These are phyloP conservation scores for Hypoxylon lienhwacheense DNA, from an alignment of 495 filamentous ascomycete species.

Conservation along the genomic window DNA sequence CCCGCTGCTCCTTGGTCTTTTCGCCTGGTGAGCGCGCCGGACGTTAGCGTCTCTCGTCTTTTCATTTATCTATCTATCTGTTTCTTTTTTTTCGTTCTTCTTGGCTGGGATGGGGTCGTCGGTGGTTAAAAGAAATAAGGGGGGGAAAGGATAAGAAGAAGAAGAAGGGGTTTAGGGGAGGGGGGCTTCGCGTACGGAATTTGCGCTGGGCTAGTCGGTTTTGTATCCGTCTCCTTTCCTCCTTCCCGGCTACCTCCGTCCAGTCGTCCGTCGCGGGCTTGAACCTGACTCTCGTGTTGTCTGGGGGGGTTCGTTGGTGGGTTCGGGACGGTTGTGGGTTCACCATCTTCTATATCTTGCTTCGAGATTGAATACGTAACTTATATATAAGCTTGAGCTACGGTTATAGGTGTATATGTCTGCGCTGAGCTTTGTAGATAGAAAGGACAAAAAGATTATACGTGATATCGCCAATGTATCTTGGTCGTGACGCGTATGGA, in stretches of 20 bases:
- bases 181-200: conserved; percentile 61
- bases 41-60: conserved; percentile 23
- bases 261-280: conserved; percentile 56
- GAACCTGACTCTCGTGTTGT: conserved; percentile 37
- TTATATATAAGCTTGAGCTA: conserved; percentile 4
- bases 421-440: too few relatives aligned
- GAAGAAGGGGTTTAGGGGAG: too few relatives aligned
- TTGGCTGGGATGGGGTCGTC: too few relatives aligned
- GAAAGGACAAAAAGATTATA: too few relatives aligned
- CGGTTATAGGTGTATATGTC: too few relatives aligned
- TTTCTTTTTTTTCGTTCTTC: too few relatives aligned
- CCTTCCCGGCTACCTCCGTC: conserved; percentile 61
- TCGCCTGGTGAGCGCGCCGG: conserved; percentile 54
- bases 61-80: too few relatives aligned
- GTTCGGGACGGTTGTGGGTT: conserved; percentile 40
- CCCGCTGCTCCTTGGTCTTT: conserved; percentile 60
- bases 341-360: conserved; percentile 41
- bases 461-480: too few relatives aligned
- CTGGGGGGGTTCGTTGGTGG: conserved; percentile 38
- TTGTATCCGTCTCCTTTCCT: conserved; percentile 62
- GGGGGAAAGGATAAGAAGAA: too few relatives aligned
- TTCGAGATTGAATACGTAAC: not conserved
- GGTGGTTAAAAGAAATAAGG: too few relatives aligned
- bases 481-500: too few relatives aligned
- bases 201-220: conserved; percentile 64